These are phyloP conservation scores for Gonapodya prolifera DNA, from an alignment of 192 early-diverging fungal species.

Conservation along the genomic window DNA sequence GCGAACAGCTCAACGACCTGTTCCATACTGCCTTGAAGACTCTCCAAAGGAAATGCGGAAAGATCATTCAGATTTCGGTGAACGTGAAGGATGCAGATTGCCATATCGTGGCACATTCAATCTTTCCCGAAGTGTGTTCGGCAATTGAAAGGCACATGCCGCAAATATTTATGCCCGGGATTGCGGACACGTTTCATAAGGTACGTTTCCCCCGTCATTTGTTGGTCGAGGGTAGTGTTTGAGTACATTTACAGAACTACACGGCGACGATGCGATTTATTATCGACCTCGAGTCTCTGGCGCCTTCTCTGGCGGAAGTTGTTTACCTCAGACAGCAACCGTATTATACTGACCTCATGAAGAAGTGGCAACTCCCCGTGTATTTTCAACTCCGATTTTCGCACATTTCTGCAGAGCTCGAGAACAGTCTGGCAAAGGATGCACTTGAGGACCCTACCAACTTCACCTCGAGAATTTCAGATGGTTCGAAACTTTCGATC, in stretches of 20 bases:
- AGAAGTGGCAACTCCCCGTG: constrained; percentile 42
- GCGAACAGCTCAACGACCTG: not conserved
- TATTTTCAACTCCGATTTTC: constrained; percentile 42
- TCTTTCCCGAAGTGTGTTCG: constrained; percentile 40
- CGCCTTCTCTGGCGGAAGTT: constrained; percentile 25
- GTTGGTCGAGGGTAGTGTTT: not conserved
- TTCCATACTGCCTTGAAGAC: constrained; percentile 8
- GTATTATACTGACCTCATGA: constrained; percentile 40
- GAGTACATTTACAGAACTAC: constrained; percentile 28
- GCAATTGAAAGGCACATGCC: constrained; percentile 29
- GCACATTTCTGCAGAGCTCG: not conserved
- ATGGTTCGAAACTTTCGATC: constrained; percentile 14
- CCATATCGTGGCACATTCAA: constrained; percentile 45
- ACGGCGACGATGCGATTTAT: constrained; percentile 42
- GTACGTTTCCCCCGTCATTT: constrained; percentile 16
- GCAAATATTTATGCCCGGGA: constrained; percentile 46
- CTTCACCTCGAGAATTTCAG: constrained; percentile 3
- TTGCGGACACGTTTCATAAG: constrained; percentile 55
- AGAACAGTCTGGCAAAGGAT: not conserved
- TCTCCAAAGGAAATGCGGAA: constrained; percentile 39
- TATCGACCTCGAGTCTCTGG: constrained; percentile 28
- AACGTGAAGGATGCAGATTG: constrained; percentile 45
- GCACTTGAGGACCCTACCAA: constrained; percentile 33
- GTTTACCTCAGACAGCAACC: constrained; percentile 31
- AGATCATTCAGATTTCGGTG: constrained; percentile 37